Base-by-base conservation (phyloP, 2,329 filamentous ascomycete genomes). In the Fusarium stilboides region DNA sequence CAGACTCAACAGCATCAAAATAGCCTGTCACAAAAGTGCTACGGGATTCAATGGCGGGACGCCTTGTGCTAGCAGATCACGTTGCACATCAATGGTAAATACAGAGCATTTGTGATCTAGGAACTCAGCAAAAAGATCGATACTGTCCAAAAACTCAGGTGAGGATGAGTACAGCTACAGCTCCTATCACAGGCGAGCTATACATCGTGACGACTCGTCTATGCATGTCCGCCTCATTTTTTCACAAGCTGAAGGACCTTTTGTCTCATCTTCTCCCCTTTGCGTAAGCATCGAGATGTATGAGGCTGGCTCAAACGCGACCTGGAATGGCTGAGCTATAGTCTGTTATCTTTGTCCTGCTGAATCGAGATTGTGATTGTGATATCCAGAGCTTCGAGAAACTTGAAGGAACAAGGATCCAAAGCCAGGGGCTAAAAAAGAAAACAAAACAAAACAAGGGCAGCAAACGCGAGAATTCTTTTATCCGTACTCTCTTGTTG, bases 41-140 rank as follows among this genome's bases (percentile, higher is more conserved):
- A 71, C 61, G 42, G 53, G 58, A 70, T 70, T 68, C 64, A 62
- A 68, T 73, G 57, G 44, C 56, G 54, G 46, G 52, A 54, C 46
- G 43, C 39, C 19, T 22, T 58, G 65, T 58, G 51, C 45, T 43
- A 39, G 40, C 39, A 63, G 62, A 73, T 64, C 57, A 40, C 26
- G 62, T 65, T 66, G 61, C 44, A 65, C 46, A 49, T 54, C 43
- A 39, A 40, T 66, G 45, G 20, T 37, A 36, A 37, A 24, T 55
- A 40, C 22, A 58, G 46, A 24, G 51, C 44, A 49, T 45, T 31
- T 52, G 22, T 60, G 57, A 62, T 44, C 39, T 33, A 52, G 56
- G 36, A 45, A 49, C 56, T 43, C 37, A 53, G 19, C 36, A 2
- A 20, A 26, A 15, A 36, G 20, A 19, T 50, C 22, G 26, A 42